Evolutionary conservation across 768 basidiomycete species (phyloP).

Genomic region (Pleurotus salmoneostramineus): DNA sequence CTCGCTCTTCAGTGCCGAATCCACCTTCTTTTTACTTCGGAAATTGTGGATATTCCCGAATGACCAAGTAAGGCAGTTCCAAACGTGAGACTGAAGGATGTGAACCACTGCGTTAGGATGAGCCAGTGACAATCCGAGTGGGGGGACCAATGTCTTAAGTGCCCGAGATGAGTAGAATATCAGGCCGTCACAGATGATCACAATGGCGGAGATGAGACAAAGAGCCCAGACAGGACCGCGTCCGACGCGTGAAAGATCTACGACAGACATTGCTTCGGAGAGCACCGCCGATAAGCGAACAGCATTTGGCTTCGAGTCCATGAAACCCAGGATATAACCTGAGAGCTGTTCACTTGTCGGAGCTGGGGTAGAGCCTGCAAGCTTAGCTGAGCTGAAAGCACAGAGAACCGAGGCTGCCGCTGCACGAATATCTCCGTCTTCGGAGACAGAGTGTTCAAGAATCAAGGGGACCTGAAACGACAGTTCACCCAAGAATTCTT

Average conservation of each 20-base stretch:
- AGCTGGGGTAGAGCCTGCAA: conserved; percentile 10
- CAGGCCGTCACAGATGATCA: conserved; percentile 39
- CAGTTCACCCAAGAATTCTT: conserved; percentile 45
- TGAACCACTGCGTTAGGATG: conserved; percentile 32
- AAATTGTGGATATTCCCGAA: conserved; percentile 35
- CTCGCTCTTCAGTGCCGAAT: conserved; percentile 16
- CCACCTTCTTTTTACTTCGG: conserved; percentile 10
- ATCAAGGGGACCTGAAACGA: conserved; percentile 40
- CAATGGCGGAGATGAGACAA: conserved; percentile 38
- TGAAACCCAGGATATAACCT: conserved; percentile 20
- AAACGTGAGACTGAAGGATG: conserved; percentile 38
- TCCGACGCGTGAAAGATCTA: conserved; percentile 14
- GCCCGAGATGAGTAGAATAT: conserved; percentile 36
- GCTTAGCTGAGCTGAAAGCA: conserved; percentile 45
- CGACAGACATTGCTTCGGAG: conserved; percentile 20
- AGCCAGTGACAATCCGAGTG: conserved; percentile 23
- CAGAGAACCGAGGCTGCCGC: conserved; percentile 57
- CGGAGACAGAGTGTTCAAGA: conserved; percentile 24
- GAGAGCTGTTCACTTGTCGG: conserved; percentile 19
- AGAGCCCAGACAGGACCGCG: conserved; percentile 41
- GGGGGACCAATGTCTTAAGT: conserved; percentile 32
- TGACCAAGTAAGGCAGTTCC: conserved; percentile 56
- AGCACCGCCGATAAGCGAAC: conserved; percentile 15
- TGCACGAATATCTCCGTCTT: conserved; percentile 30
- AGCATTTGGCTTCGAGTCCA: conserved; percentile 13